Evolutionary conservation across 257 asterid species (phyloP), one percentile per base, ranked within the genome.

Genomic region (Solanum chiquidenum): DNA sequence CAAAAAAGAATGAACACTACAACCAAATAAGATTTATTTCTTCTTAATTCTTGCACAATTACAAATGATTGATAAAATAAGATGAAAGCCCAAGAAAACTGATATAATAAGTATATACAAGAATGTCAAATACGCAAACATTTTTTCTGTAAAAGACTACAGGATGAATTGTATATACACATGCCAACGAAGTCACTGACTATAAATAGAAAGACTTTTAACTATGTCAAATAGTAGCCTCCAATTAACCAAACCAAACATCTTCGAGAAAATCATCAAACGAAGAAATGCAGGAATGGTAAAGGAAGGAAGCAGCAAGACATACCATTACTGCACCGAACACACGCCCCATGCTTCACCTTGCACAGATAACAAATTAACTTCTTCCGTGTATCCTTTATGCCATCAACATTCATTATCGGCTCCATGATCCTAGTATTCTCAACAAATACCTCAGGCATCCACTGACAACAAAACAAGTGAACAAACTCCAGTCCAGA

Each of bases 301-400:
- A 92, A 90, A 90, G 80, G 89, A 87, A 91, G 90, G 90, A 93
- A 91, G 91, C 89, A 87, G 87, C 92, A 92, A 89, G 77, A 93
- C 98, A 91, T 97, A 97, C 99, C 99, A 90, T 94, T 94, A 90
- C 99, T 97, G 96, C 99, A 97, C 85, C 98, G 95, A 83, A 96
- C 98, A 92, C 99, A 95, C 84, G 97, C 96, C 91, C 99, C 99
- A 88, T 89, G 91, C 90, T 95, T 97, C 94, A 92, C 95, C 95
- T 96, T 97, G 96, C 99, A 97, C 91, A 97, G 89, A 90, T 88
- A 90, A 90, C 99, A 97, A 92, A 96, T 88, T 94, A 93, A 86
- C 89, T 94, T 97, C 89, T 90, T 93, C 89, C 94, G 93, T 46
- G 96, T 91, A 84, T 95, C 98, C 92, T 93, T 95, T 86, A 94